A percentile compares a stretch with the other conserved stretches of the same genome.
phyloP scores from a whole-genome alignment of 2,329 filamentous ascomycete species.

The Chaetomium strumarium region DNA sequence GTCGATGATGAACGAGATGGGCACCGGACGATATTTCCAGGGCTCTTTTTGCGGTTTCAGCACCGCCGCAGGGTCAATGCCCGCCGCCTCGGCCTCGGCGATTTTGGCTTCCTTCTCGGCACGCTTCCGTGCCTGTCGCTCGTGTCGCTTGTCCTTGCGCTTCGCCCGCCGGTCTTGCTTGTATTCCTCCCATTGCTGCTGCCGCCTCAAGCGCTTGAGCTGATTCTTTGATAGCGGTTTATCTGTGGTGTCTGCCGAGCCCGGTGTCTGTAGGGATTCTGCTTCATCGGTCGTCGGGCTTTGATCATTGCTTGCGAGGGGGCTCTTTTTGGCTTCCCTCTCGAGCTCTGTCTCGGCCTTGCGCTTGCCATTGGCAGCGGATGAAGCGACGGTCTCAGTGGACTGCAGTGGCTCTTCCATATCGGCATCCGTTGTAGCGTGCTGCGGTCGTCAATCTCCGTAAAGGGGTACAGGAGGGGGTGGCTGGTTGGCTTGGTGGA shows the following conservation, averaged over 20 bases:
- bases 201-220: slow-evolving; percentile 68
- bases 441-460: slow-evolving; percentile 2
- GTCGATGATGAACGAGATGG: slow-evolving; percentile 78
- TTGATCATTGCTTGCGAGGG: slow-evolving; percentile 7
- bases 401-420: slow-evolving; percentile 6
- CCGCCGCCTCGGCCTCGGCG: slow-evolving; percentile 38
- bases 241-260: slow-evolving; percentile 1
- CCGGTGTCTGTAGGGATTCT: background rate
- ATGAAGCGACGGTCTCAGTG: background rate
- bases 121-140: slow-evolving; percentile 42
- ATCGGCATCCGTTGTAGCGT: background rate
- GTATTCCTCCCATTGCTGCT: slow-evolving; percentile 69
- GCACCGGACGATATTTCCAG: slow-evolving; percentile 47
- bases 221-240: slow-evolving; percentile 71
- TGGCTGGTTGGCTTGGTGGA: background rate
- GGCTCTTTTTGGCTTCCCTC: slow-evolving; percentile 13
- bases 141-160: slow-evolving; percentile 50
- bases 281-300: slow-evolving; percentile 1
- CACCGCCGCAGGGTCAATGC: slow-evolving; percentile 35
- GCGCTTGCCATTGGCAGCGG: slow-evolving; percentile 21
- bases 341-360: slow-evolving; percentile 24
- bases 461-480: background rate
- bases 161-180: slow-evolving; percentile 52
- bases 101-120: slow-evolving; percentile 45
- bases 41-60: slow-evolving; percentile 24